Evolutionary conservation across 2,329 filamentous ascomycete genomes (phyloP).

Genomic region (Zymoseptoria crescenta): DNA sequence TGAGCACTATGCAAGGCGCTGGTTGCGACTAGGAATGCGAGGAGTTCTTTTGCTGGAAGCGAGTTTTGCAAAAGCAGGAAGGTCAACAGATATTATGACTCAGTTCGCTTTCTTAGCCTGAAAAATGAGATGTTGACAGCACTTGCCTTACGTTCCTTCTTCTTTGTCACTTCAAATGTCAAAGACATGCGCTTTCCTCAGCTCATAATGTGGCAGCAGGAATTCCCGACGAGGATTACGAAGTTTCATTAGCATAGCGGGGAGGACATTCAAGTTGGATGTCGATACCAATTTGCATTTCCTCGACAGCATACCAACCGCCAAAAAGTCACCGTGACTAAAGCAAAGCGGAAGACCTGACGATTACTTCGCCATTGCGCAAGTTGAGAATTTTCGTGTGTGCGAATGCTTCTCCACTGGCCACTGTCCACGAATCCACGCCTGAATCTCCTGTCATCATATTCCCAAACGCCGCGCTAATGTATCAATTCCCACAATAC

Average conservation of each 20-base stretch:
- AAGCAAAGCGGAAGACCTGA: neutral
- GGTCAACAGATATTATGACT: neutral
- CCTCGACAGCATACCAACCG: neutral
- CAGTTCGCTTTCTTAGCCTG: neutral
- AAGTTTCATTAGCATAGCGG: neutral
- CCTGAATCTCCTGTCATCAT: neutral
- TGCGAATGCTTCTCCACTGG: neutral
- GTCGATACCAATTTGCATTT: neutral
- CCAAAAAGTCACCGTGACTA: neutral
- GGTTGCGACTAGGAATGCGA: neutral
- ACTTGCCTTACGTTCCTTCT: neutral
- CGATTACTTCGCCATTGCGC: neutral
- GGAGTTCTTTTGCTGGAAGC: neutral
- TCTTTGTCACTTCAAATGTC: neutral
- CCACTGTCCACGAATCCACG: neutral
- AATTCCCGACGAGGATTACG: neutral
- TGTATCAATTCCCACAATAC: slow-evolving; percentile 2
- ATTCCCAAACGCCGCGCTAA: neutral
- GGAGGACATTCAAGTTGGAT: neutral
- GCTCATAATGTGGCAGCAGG: neutral
- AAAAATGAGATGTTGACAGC: neutral
- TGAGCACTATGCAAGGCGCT: neutral
- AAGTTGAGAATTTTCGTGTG: neutral
- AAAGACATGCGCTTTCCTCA: neutral
- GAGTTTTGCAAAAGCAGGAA: neutral